These are phyloP conservation scores for Blastobotrys serpentis DNA, from an alignment of 1,139 yeast species.

Conservation along the genomic window DNA sequence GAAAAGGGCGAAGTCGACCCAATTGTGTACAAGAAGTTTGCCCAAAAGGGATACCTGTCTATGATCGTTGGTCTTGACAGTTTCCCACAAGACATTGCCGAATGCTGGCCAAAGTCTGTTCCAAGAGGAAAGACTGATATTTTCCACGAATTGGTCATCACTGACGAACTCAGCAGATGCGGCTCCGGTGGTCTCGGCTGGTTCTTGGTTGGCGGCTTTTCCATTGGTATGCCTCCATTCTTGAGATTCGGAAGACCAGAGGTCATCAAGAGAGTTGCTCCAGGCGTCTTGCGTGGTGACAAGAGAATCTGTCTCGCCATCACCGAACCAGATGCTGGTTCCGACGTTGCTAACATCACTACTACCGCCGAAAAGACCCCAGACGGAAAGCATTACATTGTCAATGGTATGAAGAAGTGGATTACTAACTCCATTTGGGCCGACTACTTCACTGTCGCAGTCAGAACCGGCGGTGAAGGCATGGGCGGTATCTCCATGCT, in stretches of 20 bases:
- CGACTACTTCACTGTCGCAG: slow-evolving; percentile 47
- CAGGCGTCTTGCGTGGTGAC: slow-evolving; percentile 40
- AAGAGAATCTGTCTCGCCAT: slow-evolving; percentile 45
- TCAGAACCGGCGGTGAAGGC: slow-evolving; percentile 45
- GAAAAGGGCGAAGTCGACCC: slow-evolving; percentile 37
- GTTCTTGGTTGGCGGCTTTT: slow-evolving; percentile 43
- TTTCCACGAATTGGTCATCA: slow-evolving; percentile 41
- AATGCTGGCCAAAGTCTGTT: slow-evolving; percentile 36
- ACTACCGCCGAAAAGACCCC: slow-evolving; percentile 41
- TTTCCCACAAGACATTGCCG: slow-evolving; percentile 39
- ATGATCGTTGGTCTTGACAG: slow-evolving; percentile 36
- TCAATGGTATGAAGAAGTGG: slow-evolving; percentile 48
- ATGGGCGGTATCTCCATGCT: slow-evolving; percentile 45
- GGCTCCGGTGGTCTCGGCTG: slow-evolving; percentile 45
- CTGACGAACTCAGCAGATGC: slow-evolving; percentile 42
- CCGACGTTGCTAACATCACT: slow-evolving; percentile 45
- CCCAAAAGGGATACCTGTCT: slow-evolving; percentile 37
- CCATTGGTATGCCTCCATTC: slow-evolving; percentile 45
- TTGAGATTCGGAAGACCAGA: slow-evolving; percentile 38
- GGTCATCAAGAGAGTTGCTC: slow-evolving; percentile 39
- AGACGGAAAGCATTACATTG: slow-evolving; percentile 45
- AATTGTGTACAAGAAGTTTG: slow-evolving; percentile 36
- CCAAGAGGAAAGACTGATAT: slow-evolving; percentile 41
- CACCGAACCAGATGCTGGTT: slow-evolving; percentile 47
- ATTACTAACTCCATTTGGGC: slow-evolving; percentile 47